These are phyloP conservation scores for Fusarium fracticaudum DNA, from an alignment of 2,329 filamentous ascomycete species.

Conservation along the genomic window DNA sequence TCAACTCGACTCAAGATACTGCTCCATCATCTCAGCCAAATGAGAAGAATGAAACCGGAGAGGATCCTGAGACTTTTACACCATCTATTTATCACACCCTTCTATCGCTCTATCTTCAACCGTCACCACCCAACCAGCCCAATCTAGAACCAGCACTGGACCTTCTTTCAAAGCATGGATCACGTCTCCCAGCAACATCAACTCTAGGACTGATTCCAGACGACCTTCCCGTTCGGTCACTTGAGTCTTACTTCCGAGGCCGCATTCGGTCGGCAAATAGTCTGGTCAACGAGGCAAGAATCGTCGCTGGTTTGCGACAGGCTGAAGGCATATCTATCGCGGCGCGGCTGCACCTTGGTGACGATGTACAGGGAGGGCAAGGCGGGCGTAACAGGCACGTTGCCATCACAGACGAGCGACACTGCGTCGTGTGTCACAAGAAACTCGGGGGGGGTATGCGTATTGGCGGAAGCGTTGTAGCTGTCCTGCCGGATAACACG, in stretches of 20 bases:
- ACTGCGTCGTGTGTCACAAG: constrained; percentile 94
- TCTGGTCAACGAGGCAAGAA: constrained; percentile 79
- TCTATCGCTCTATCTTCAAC: constrained; percentile 87
- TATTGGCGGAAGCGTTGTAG: constrained; percentile 88
- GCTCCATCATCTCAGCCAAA: constrained; percentile 48
- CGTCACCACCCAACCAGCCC: constrained; percentile 75
- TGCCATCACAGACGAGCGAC: constrained; percentile 84
- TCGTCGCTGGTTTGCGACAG: constrained; percentile 80
- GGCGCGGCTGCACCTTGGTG: constrained; percentile 77
- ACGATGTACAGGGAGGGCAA: constrained; percentile 63
- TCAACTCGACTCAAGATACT: constrained; percentile 71
- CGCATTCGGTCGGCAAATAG: constrained; percentile 88
- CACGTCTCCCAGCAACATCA: constrained; percentile 86
- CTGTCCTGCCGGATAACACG: constrained; percentile 84
- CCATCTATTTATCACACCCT: constrained; percentile 92
- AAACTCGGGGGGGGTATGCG: constrained; percentile 85
- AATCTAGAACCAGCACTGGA: constrained; percentile 83
- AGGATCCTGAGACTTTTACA: constrained; percentile 59
- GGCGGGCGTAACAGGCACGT: constrained; percentile 72
- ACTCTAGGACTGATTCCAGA: constrained; percentile 88
- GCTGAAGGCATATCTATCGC: constrained; percentile 83
- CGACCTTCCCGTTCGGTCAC: constrained; percentile 77
- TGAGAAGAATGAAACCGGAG: constrained; percentile 46
- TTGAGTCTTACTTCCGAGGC: constrained; percentile 91
- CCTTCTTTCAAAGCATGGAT: constrained; percentile 91